Evolutionary conservation across 768 basidiomycete genomes (phyloP).

Genomic region (Rhizopogon sp.): DNA sequence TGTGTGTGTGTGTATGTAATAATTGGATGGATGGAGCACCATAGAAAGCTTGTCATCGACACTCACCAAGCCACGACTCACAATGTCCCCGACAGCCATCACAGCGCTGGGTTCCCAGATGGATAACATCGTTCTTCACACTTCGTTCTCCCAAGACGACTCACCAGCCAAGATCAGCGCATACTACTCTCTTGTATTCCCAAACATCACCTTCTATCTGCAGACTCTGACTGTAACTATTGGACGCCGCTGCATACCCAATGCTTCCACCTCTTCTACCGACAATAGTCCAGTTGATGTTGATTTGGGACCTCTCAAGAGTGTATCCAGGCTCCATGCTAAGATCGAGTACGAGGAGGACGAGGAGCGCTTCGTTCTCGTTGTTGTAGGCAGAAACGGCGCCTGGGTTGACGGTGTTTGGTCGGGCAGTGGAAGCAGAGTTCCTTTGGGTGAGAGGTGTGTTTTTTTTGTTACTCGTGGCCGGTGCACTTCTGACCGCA

Average conservation of each 20-base stretch:
- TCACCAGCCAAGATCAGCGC: conserved; percentile 80
- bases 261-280: conserved; percentile 47
- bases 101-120: not conserved
- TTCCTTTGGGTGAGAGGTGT: conserved; percentile 82
- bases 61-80: not conserved
- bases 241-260: conserved; percentile 77
- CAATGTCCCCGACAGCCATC: conserved; percentile 18
- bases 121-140: not conserved
- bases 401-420: conserved; percentile 99
- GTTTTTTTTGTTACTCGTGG: conserved; percentile 10
- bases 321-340: conserved; percentile 95
- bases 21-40: no score
- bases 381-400: conserved; percentile 93
- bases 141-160: conserved; percentile 7
- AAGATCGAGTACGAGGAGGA: conserved; percentile 93
- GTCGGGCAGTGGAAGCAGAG: conserved; percentile 81
- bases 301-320: conserved; percentile 94
- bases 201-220: conserved; percentile 94
- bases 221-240: conserved; percentile 93
- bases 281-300: conserved; percentile 64
- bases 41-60: not conserved
- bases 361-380: conserved; percentile 81
- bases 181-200: conserved; percentile 92
- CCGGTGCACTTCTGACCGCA: conserved; percentile 8
- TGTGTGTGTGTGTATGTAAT: no score